These are phyloP conservation scores for Hypoxylon subgilvum DNA, from an alignment of 495 filamentous ascomycete species.

Conservation along the genomic window DNA sequence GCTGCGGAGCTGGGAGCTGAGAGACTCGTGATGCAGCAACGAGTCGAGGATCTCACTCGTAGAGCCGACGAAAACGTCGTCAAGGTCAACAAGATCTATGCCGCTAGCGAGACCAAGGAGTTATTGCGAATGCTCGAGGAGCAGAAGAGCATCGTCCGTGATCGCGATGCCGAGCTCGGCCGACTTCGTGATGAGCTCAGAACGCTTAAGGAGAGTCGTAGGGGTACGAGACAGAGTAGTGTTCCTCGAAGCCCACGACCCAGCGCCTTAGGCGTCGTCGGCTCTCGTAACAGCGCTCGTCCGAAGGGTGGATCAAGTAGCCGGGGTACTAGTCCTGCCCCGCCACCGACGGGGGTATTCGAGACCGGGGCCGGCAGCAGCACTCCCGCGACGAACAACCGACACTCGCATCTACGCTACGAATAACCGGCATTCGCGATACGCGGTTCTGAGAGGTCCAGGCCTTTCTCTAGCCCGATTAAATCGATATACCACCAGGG, in stretches of 20 bases:
- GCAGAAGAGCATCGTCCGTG: slow-evolving; percentile 59
- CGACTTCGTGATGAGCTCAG: slow-evolving; percentile 45
- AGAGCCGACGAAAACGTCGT: slow-evolving; percentile 59
- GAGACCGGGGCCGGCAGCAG: slow-evolving; percentile 22
- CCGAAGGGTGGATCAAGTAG: slow-evolving; percentile 46
- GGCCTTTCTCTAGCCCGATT: not conserved
- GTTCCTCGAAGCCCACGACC: slow-evolving; percentile 56
- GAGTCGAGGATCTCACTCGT: slow-evolving; percentile 55
- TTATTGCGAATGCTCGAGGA: slow-evolving; percentile 52
- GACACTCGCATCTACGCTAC: slow-evolving; percentile 44
- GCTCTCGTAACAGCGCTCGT: slow-evolving; percentile 44
- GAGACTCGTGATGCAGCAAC: slow-evolving; percentile 53
- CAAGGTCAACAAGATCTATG: slow-evolving; percentile 59
- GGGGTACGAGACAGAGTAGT: slow-evolving; percentile 55
- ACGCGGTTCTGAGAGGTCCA: slow-evolving; percentile 13
- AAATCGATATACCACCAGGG: no score
- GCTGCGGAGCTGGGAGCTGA: slow-evolving; percentile 59
- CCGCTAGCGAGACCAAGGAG: slow-evolving; percentile 42
- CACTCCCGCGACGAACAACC: slow-evolving; percentile 24
- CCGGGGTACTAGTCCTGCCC: slow-evolving; percentile 53
- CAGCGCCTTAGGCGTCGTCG: slow-evolving; percentile 45
- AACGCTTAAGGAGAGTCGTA: slow-evolving; percentile 55
- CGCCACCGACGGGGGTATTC: slow-evolving; percentile 32
- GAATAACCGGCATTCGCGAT: slow-evolving; percentile 46
- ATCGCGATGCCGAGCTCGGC: slow-evolving; percentile 66